phyloP scores from a whole-genome alignment of 2,329 filamentous ascomycete species.

The Leptodontidium sp. region DNA sequence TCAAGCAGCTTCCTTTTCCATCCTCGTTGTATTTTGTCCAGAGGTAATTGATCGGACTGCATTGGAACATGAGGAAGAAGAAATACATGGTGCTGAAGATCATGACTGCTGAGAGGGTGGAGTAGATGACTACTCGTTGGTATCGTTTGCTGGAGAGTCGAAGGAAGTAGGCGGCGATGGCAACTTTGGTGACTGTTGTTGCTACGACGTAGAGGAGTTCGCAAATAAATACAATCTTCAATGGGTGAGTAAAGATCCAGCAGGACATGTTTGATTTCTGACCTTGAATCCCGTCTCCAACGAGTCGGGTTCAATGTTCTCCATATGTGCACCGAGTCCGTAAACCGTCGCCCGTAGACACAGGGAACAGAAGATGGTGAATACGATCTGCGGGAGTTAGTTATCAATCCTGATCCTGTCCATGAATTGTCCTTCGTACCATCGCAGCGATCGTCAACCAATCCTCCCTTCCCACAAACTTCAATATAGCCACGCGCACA shows the following conservation, averaged over 20 bases:
- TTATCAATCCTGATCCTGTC: neutral
- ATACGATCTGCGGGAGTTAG: constrained; percentile 36
- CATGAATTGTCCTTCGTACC: constrained; percentile 23
- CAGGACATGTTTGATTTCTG: neutral
- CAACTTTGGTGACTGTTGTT: constrained; percentile 43
- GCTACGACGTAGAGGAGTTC: constrained; percentile 45
- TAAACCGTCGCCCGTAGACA: constrained; percentile 36
- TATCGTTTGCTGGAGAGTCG: constrained; percentile 42
- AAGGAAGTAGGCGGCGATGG: constrained; percentile 43
- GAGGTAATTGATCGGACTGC: constrained; percentile 45
- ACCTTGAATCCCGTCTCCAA: constrained; percentile 41
- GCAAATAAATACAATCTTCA: constrained; percentile 42
- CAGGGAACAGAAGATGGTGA: constrained; percentile 41
- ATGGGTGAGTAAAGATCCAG: constrained; percentile 7
- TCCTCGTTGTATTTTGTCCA: constrained; percentile 48
- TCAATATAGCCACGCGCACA: constrained; percentile 42
- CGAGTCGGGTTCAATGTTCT: constrained; percentile 35
- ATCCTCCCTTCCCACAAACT: constrained; percentile 45
- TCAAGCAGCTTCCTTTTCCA: constrained; percentile 45
- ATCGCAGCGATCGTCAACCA: constrained; percentile 44
- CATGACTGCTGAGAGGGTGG: constrained; percentile 36
- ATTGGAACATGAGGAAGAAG: constrained; percentile 45
- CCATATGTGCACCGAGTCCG: constrained; percentile 44
- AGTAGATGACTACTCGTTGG: constrained; percentile 40
- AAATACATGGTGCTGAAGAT: constrained; percentile 43